Percentiles rank a stretch among this genome's conserved stretches.
phyloP scores from a whole-genome alignment of 1,139 yeast genomes.

The Lodderomyces theae region DNA sequence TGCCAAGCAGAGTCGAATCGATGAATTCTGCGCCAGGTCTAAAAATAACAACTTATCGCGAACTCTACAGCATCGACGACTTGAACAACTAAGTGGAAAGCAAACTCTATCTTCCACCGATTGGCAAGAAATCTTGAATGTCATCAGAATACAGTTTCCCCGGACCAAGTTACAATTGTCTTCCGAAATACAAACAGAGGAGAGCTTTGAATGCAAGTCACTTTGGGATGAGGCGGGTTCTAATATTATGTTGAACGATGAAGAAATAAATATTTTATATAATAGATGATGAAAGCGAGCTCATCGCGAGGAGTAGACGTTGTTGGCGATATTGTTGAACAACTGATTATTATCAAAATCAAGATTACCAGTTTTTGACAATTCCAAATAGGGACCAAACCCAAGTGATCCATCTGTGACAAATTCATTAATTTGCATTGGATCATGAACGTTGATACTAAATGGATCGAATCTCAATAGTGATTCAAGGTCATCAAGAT shows the following conservation, averaged over 20 bases:
- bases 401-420: slow-evolving; percentile 72
- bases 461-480: slow-evolving; percentile 43
- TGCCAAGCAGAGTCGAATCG: slow-evolving; percentile 5
- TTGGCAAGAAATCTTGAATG: neutral
- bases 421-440: slow-evolving; percentile 49
- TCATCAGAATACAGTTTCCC: neutral
- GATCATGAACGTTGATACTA: slow-evolving; percentile 36
- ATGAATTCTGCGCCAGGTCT: slow-evolving; percentile 3
- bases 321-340: neutral
- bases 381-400: slow-evolving; percentile 53
- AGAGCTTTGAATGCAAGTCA: neutral
- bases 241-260: neutral
- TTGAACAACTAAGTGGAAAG: neutral
- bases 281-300: neutral
- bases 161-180: neutral
- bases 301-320: neutral
- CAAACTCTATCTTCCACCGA: neutral
- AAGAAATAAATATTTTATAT: slow-evolving; percentile 4
- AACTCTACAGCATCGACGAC: slow-evolving; percentile 1
- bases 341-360: neutral
- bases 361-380: slow-evolving; percentile 5
- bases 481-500: slow-evolving; percentile 24
- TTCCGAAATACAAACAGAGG: neutral
- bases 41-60: neutral
- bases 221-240: slow-evolving; percentile 5